phyloP scores from a whole-genome alignment of 257 asterid genomes.

The Solanum pinnatisectum region DNA sequence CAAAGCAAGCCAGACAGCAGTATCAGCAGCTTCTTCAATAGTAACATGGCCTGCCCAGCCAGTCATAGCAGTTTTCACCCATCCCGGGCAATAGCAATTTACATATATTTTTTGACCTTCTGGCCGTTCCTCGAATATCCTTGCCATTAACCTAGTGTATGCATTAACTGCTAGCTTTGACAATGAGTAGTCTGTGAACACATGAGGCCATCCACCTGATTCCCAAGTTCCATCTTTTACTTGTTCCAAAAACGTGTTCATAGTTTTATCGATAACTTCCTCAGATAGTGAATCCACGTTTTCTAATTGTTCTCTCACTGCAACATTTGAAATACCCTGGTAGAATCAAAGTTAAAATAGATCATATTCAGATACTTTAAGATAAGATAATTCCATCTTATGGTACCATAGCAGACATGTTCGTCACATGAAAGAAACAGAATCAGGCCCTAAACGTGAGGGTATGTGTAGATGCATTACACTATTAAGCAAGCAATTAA shows the following conservation, averaged over 20 bases:
- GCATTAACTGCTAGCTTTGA: slow-evolving; percentile 73
- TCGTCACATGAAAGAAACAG: background rate
- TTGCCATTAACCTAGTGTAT: slow-evolving; percentile 58
- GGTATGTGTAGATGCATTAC: too few relatives aligned
- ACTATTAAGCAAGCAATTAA: too few relatives aligned
- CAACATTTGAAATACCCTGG: slow-evolving; percentile 60
- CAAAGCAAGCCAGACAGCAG: slow-evolving; percentile 91
- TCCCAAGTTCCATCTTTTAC: slow-evolving; percentile 72
- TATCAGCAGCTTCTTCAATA: slow-evolving; percentile 90
- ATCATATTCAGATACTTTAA: too few relatives aligned
- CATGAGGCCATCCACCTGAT: slow-evolving; percentile 83
- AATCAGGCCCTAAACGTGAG: background rate
- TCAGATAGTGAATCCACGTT: slow-evolving; percentile 49
- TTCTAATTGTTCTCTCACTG: slow-evolving; percentile 54
- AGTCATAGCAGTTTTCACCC: slow-evolving; percentile 97
- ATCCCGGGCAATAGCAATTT: slow-evolving; percentile 85
- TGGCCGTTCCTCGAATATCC: slow-evolving; percentile 26
- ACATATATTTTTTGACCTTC: slow-evolving; percentile 62
- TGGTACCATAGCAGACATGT: too few relatives aligned
- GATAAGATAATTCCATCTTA: too few relatives aligned
- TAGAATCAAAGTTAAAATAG: background rate
- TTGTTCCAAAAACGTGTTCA: slow-evolving; percentile 46
- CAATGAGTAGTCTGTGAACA: slow-evolving; percentile 73
- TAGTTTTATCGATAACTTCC: slow-evolving; percentile 51
- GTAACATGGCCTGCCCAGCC: slow-evolving; percentile 74